A percentile compares a stretch with the other conserved stretches of the same genome.
Conservation (phyloP, 1,139 yeast species). For the Hyphopichia burtonii region DNA sequence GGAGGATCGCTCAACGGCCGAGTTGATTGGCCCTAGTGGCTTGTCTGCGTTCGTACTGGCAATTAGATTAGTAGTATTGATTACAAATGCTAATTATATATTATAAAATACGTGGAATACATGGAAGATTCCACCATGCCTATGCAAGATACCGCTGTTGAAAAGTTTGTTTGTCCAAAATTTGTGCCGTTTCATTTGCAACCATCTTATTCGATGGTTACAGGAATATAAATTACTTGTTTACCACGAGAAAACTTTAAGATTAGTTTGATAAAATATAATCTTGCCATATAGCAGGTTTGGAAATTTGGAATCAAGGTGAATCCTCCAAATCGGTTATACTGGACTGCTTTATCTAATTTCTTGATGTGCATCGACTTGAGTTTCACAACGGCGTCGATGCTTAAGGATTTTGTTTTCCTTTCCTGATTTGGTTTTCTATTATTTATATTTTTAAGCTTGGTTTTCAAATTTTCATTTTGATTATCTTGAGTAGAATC, state of each 20-base stretch:
- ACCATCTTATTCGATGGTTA: neutral
- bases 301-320: slow-evolving; percentile 60
- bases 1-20: no score
- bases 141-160: no score
- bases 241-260: neutral
- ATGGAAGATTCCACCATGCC: no score
- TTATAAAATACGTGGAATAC: no score
- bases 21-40: no score
- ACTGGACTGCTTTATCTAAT: slow-evolving; percentile 1
- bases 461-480: neutral
- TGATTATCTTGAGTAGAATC: neutral
- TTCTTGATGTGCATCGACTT: slow-evolving; percentile 3
- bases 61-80: no score
- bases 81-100: no score
- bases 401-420: neutral
- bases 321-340: slow-evolving; percentile 9
- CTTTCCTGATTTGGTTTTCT: no score
- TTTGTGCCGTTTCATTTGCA: no score
- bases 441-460: no score
- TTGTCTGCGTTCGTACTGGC: no score
- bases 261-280: slow-evolving; percentile 32
- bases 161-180: no score
- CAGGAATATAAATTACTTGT: neutral
- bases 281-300: slow-evolving; percentile 51
- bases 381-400: neutral